Conservation (phyloP, 805 yeast species). For the Schizosaccharomyces lindneri region DNA sequence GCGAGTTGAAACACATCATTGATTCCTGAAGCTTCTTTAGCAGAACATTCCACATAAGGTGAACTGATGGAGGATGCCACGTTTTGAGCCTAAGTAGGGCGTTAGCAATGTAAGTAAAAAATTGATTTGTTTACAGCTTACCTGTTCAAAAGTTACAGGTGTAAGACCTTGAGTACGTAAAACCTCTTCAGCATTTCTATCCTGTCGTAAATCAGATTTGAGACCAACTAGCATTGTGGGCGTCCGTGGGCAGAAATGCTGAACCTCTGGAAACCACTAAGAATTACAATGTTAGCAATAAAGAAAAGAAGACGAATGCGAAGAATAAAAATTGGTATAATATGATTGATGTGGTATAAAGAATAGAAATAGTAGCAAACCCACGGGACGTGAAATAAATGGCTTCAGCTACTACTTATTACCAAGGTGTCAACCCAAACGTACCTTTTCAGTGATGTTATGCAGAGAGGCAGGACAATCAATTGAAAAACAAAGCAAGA, state of each 20-base stretch:
- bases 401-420: too few relatives aligned
- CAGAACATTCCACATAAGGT: conserved; percentile 58
- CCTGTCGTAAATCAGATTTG: conserved; percentile 34
- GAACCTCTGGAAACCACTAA: conserved; percentile 64
- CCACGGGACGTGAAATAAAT: too few relatives aligned
- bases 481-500: conserved; percentile 53
- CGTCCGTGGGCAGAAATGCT: conserved; percentile 51
- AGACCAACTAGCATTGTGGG: conserved; percentile 68
- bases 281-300: not conserved
- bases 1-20: conserved; percentile 44
- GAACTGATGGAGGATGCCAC: conserved; percentile 31
- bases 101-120: not conserved
- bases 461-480: conserved; percentile 37
- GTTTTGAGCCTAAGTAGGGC: not conserved
- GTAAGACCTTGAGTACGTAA: conserved; percentile 11
- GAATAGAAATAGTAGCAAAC: too few relatives aligned
- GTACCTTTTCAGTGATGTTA: conserved; percentile 32
- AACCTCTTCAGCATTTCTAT: conserved; percentile 7
- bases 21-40: conserved; percentile 43
- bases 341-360: too few relatives aligned
- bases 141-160: conserved; percentile 17
- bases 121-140: conserved; percentile 8
- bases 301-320: too few relatives aligned
- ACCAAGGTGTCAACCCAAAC: not conserved
- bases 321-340: too few relatives aligned